Evolutionary conservation across 495 filamentous ascomycete species (phyloP).

Genomic region (Wilcoxina mikolae): DNA sequence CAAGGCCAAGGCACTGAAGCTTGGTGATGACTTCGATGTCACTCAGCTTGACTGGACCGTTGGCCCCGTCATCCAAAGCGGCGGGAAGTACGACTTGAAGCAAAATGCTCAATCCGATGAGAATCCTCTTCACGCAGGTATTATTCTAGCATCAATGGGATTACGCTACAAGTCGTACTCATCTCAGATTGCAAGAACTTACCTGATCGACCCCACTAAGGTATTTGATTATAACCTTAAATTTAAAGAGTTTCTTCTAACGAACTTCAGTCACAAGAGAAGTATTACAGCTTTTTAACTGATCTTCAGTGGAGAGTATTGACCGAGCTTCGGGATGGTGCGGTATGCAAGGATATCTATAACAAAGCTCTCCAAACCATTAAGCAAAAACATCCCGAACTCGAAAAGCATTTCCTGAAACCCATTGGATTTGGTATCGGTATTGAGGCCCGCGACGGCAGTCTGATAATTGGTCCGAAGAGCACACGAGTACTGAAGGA

Average conservation of each 20-base stretch:
- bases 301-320: conserved; percentile 72
- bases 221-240: conserved; percentile 5
- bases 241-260: conserved; percentile 1
- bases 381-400: conserved; percentile 76
- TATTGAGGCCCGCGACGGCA: conserved; percentile 73
- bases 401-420: conserved; percentile 85
- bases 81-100: conserved; percentile 83
- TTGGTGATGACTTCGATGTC: conserved; percentile 78
- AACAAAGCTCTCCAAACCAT: conserved; percentile 65
- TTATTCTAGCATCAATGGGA: conserved; percentile 82
- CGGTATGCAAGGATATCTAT: conserved; percentile 76
- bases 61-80: conserved; percentile 84
- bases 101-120: conserved; percentile 59
- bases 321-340: conserved; percentile 79
- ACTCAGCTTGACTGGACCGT: conserved; percentile 85
- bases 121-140: conserved; percentile 75
- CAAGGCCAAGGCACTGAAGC: conserved; percentile 59
- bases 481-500: conserved; percentile 70
- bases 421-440: conserved; percentile 82
- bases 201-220: conserved; percentile 91
- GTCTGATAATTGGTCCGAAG: conserved; percentile 69
- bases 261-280: conserved; percentile 50
- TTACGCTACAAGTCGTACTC: conserved; percentile 89
- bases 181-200: conserved; percentile 79
- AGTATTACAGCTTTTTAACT: conserved; percentile 84